phyloP scores from a whole-genome alignment of 768 basidiomycete species.

The Termitomyces sp. region DNA sequence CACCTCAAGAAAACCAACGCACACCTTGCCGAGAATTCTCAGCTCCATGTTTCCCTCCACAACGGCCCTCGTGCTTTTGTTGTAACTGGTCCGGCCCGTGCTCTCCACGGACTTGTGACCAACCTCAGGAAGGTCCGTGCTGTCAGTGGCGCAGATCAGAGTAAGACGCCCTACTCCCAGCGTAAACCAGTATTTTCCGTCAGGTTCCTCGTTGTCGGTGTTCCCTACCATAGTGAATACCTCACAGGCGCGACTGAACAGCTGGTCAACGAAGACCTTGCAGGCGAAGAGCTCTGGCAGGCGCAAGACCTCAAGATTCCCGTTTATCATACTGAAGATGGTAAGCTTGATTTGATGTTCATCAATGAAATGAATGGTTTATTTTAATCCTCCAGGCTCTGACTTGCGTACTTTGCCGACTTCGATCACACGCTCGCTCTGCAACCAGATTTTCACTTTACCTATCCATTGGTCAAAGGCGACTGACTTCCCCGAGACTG shows the following conservation, averaged over 20 bases:
- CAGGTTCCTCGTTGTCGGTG: slow-evolving; percentile 92
- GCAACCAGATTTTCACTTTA: slow-evolving; percentile 87
- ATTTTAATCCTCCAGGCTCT: slow-evolving; percentile 45
- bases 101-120: slow-evolving; percentile 92
- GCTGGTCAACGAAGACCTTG: slow-evolving; percentile 70
- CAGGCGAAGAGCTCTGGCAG: slow-evolving; percentile 69
- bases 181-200: slow-evolving; percentile 90
- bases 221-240: slow-evolving; percentile 94
- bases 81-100: slow-evolving; percentile 85
- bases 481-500: slow-evolving; percentile 82
- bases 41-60: slow-evolving; percentile 82
- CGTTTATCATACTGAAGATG: slow-evolving; percentile 91
- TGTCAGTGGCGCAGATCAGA: slow-evolving; percentile 83
- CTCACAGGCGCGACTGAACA: slow-evolving; percentile 70
- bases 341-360: slow-evolving; percentile 35
- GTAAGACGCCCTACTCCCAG: slow-evolving; percentile 91
- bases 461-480: slow-evolving; percentile 94
- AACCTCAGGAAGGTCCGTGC: slow-evolving; percentile 89
- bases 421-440: slow-evolving; percentile 83
- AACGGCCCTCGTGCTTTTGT: slow-evolving; percentile 92
- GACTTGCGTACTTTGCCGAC: slow-evolving; percentile 70
- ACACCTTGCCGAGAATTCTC: slow-evolving; percentile 73
- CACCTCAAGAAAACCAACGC: slow-evolving; percentile 87
- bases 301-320: slow-evolving; percentile 68
- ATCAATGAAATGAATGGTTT: neutral